These are phyloP conservation scores for Teratosphaeria viscida DNA, from an alignment of 2,329 filamentous ascomycete genomes.

Conservation along the genomic window DNA sequence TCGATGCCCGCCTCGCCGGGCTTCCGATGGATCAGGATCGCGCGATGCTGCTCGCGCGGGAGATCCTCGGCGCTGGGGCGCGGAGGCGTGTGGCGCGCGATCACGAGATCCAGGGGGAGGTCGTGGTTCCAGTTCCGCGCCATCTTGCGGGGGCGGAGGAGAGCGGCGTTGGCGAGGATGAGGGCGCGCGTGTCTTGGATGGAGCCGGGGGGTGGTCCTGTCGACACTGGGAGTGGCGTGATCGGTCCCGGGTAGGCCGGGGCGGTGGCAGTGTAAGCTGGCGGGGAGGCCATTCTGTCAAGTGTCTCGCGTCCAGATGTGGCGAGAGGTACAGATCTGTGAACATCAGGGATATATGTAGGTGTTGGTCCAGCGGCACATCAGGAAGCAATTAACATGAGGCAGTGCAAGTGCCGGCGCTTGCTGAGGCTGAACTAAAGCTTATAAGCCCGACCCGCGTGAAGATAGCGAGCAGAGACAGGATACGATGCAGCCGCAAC, in stretches of 20 bases:
- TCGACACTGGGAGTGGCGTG: background rate
- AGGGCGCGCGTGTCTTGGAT: constrained; percentile 5
- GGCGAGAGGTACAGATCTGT: background rate
- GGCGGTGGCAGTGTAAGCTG: background rate
- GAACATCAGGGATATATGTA: background rate
- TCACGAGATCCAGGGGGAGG: constrained; percentile 4
- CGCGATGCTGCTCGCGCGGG: constrained; percentile 4
- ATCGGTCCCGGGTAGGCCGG: background rate
- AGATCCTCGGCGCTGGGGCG: constrained; percentile 3
- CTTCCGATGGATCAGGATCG: constrained; percentile 4
- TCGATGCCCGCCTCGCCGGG: constrained; percentile 1
- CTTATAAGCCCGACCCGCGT: background rate
- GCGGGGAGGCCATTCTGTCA: background rate
- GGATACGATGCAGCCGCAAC: background rate
- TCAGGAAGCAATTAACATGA: background rate
- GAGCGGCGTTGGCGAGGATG: constrained; percentile 7
- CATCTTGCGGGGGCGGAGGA: constrained; percentile 2
- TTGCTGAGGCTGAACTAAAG: background rate
- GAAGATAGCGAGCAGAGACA: background rate
- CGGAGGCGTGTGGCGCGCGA: background rate
- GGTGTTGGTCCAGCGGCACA: background rate
- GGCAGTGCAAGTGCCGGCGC: background rate
- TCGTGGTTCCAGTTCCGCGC: background rate
- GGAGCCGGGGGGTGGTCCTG: background rate
- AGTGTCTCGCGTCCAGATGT: background rate